Percentiles rank a stretch among this genome's conserved stretches.
phyloP scores from a whole-genome alignment of 75 land plant genomes.

The Cupressus sempervirens region DNA sequence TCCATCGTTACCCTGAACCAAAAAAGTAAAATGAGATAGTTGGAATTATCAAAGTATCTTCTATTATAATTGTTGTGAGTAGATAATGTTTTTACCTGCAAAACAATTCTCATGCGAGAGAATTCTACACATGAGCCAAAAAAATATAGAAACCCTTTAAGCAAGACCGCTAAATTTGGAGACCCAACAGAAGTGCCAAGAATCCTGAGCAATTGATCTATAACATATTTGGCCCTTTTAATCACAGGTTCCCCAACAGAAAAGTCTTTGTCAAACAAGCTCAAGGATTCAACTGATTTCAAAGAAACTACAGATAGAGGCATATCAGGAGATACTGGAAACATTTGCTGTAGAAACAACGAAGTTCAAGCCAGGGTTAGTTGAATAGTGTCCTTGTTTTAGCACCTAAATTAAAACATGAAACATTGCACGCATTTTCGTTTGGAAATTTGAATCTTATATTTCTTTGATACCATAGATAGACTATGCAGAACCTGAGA shows the following conservation, averaged over 20 bases:
- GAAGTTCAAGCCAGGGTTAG: not conserved
- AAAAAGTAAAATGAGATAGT: conserved; percentile 1
- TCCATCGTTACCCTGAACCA: conserved; percentile 27
- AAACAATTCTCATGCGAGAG: conserved; percentile 22
- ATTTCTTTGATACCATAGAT: not conserved
- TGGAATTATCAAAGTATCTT: too few relatives aligned
- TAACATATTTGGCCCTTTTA: conserved; percentile 25
- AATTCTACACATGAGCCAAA: conserved; percentile 34
- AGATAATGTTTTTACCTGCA: conserved; percentile 24
- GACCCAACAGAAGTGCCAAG: conserved; percentile 19
- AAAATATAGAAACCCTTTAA: conserved; percentile 31
- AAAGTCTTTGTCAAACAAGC: not conserved
- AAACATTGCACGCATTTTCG: not conserved
- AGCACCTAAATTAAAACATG: not conserved
- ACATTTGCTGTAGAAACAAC: not conserved
- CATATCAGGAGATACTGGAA: not conserved
- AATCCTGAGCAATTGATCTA: conserved; percentile 25
- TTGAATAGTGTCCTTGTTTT: not conserved
- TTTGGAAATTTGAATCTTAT: not conserved
- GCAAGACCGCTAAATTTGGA: conserved; percentile 31
- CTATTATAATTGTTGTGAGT: not conserved
- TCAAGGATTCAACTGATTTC: not conserved
- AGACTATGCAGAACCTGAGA: not conserved
- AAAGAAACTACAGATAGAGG: not conserved
- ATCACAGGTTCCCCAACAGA: conserved; percentile 15